Percentiles rank a stretch among this genome's conserved stretches.
These are phyloP conservation scores for Zygosaccharomyces pseudorouxii DNA, from an alignment of 805 yeast genomes.

Conservation along the genomic window DNA sequence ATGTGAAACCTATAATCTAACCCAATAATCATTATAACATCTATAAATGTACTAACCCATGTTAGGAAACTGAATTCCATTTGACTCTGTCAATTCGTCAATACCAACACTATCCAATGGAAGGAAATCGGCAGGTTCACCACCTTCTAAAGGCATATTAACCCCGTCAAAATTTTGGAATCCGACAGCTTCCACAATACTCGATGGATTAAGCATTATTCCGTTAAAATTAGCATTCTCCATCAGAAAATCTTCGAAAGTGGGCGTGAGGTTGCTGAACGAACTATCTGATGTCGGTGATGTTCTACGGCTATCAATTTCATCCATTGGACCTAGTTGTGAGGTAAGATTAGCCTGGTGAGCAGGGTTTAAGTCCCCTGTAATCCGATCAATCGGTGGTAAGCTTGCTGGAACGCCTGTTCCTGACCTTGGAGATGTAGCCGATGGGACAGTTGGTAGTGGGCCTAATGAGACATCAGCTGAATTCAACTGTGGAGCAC, in stretches of 20 bases:
- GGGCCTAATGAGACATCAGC: conserved; percentile 13
- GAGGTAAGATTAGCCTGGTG: background rate
- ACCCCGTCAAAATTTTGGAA: conserved; percentile 20
- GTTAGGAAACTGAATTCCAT: conserved; percentile 26
- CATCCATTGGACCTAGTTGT: background rate
- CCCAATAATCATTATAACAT: background rate
- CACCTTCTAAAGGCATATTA: conserved; percentile 14
- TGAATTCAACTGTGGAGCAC: conserved; percentile 4
- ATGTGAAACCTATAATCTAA: conserved; percentile 1
- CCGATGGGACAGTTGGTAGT: conserved; percentile 15
- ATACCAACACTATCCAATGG: conserved; percentile 30
- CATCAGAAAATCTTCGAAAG: conserved; percentile 34
- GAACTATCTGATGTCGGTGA: conserved; percentile 19
- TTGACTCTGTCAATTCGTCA: conserved; percentile 27
- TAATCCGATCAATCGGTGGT: conserved; percentile 17
- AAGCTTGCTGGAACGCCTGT: conserved; percentile 9
- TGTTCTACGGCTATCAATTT: conserved; percentile 4
- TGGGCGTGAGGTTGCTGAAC: conserved; percentile 26
- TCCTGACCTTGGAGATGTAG: conserved; percentile 10
- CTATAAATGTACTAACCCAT: conserved; percentile 23
- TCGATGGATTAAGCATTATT: conserved; percentile 31
- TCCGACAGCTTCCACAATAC: conserved; percentile 33
- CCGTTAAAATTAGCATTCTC: conserved; percentile 33
- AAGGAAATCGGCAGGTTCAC: conserved; percentile 23
- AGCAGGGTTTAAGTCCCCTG: conserved; percentile 12